These are phyloP conservation scores for Neofusicoccum parvum DNA, from an alignment of 2,329 filamentous ascomycete species.

Conservation along the genomic window DNA sequence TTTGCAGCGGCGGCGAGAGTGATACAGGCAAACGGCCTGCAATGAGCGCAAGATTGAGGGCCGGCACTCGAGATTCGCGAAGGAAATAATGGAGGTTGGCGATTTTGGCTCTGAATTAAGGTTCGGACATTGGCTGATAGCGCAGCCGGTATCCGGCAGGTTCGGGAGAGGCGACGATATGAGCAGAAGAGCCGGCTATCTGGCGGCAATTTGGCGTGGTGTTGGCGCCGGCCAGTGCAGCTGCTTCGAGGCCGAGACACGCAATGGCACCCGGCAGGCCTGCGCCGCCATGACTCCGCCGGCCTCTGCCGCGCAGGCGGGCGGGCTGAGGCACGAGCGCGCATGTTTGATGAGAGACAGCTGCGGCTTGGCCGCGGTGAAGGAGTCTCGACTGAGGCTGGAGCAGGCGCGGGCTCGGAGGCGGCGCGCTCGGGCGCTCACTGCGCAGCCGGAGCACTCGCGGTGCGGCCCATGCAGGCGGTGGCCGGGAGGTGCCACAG, in stretches of 20 bases:
- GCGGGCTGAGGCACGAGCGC: neutral
- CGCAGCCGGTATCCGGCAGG: neutral
- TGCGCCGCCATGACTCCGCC: neutral
- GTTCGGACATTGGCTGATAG: conserved; percentile 16
- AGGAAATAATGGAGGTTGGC: neutral
- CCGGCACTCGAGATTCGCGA: too few relatives aligned
- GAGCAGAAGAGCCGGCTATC: neutral
- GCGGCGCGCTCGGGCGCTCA: neutral
- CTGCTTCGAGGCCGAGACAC: neutral
- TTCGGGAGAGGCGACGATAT: neutral
- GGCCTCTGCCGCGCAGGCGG: neutral
- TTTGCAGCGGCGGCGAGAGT: neutral
- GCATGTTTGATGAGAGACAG: neutral
- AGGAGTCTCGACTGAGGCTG: neutral
- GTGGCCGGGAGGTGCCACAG: conserved; percentile 12
- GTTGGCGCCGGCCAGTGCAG: neutral
- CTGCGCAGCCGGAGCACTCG: neutral
- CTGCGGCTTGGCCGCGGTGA: neutral
- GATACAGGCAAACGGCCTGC: neutral
- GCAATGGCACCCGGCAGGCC: neutral
- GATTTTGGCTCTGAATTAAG: conserved; percentile 12
- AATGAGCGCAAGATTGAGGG: conserved; percentile 13
- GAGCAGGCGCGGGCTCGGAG: neutral
- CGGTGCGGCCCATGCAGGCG: neutral
- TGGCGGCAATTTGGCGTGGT: neutral